A percentile compares a stretch with the other conserved stretches of the same genome.
phyloP scores from a whole-genome alignment of 2,329 filamentous ascomycete species.

The Epichloe aotearoae region DNA sequence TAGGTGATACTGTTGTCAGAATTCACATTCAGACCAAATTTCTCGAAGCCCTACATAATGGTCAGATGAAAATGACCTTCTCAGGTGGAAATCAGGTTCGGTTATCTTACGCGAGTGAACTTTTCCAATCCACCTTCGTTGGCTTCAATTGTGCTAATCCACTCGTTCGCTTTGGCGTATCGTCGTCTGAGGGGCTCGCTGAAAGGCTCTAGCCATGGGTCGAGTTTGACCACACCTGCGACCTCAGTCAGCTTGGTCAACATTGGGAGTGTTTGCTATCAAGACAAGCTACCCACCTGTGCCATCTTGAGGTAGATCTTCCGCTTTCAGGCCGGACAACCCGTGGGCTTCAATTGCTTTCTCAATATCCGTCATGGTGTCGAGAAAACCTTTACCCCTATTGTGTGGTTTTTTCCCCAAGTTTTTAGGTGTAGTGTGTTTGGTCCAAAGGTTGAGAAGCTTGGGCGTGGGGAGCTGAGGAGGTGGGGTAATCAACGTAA shows the following conservation, averaged over 20 bases:
- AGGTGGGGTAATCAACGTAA: not conserved
- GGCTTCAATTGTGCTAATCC: constrained; percentile 73
- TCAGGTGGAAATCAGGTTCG: constrained; percentile 1
- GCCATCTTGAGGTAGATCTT: constrained; percentile 51
- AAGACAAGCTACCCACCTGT: constrained; percentile 41
- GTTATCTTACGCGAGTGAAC: constrained; percentile 59
- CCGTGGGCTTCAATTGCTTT: constrained; percentile 2
- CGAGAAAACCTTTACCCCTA: not conserved
- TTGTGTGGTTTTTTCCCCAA: not conserved
- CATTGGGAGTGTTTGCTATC: not conserved
- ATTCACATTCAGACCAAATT: constrained; percentile 72
- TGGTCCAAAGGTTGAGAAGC: not conserved
- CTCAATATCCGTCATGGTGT: constrained; percentile 5
- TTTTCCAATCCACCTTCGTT: constrained; percentile 82
- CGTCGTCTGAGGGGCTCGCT: constrained; percentile 61
- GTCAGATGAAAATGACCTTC: not conserved
- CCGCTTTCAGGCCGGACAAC: constrained; percentile 25
- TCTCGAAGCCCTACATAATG: constrained; percentile 60
- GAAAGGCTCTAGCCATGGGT: constrained; percentile 84
- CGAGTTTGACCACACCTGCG: constrained; percentile 70
- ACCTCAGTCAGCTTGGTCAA: constrained; percentile 3
- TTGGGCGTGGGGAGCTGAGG: not conserved
- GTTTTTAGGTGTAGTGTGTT: not conserved
- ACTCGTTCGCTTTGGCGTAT: constrained; percentile 67
- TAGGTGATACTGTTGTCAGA: constrained; percentile 77